Evolutionary conservation across 1,139 yeast genomes (phyloP), one percentile per base, ranked within the genome.

Genomic region (Kluyveromyces marxianus): DNA sequence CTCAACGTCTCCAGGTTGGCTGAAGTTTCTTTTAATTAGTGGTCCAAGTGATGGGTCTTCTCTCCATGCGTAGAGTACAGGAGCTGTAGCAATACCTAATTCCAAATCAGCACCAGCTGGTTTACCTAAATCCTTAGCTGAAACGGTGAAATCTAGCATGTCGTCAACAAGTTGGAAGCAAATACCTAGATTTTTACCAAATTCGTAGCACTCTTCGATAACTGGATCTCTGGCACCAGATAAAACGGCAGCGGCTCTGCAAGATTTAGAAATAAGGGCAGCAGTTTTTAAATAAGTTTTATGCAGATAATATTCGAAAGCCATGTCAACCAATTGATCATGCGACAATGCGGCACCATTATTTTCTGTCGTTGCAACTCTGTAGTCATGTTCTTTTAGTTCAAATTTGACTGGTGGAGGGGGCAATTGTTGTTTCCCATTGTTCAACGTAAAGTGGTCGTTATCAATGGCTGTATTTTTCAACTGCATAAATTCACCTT

Each of bases 401-500:
- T 83, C 83, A 2, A 83, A 79, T 54, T 74, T 79, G 3, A 86
- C 85, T 1, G 87, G 77, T 31, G 83, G 72, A n/a, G 62, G 59
- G 2, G 90, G 89, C 5, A 81, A 68, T 8, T 53, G 53, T 54
- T 81, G 81, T 1, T 59, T 54, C 31, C 72, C 77, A 48, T 74
- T 78, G 50, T 74, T 79, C 48, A 71, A 66, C 0, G 56, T 54
- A 8, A 50, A 41, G 29, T 73, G 65, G 40, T 72, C 70, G 36
- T 69, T 62, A 44, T 74, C 79, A 45, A 82, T 67, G 2, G 89
- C 94, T 0, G 96, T 88, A 66, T 92, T 92, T 58, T 90, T 90
- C 69, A 92, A 76, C 69, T 92, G 98, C 97, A 92, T 90, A 63
- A 92, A 90, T 67, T 92, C 98, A 41, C 98, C 98, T 68, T 94